These are phyloP conservation scores for Ustilago nuda DNA, from an alignment of 1,284 basidiomycete species.

Conservation along the genomic window DNA sequence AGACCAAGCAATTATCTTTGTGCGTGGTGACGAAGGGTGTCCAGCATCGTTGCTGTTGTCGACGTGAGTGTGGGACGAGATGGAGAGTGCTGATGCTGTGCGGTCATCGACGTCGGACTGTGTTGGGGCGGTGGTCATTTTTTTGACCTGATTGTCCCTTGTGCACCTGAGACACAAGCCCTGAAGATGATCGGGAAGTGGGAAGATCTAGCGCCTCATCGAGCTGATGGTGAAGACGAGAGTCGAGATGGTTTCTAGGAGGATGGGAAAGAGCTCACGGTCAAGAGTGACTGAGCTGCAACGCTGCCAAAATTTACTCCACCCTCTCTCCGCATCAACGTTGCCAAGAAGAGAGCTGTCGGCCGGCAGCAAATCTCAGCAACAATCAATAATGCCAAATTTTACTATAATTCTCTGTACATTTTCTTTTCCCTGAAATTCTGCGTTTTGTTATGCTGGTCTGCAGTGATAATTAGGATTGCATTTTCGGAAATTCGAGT, in stretches of 20 bases:
- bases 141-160: neutral
- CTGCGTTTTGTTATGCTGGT: neutral
- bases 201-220: too few relatives aligned
- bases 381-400: neutral
- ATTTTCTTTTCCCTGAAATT: neutral
- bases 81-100: slow-evolving; percentile 26
- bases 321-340: neutral
- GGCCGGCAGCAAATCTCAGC: neutral
- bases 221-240: too few relatives aligned
- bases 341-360: slow-evolving; percentile 1
- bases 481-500: neutral
- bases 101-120: slow-evolving; percentile 22
- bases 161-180: too few relatives aligned
- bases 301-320: neutral
- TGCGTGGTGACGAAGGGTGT: slow-evolving; percentile 10
- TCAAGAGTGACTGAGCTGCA: neutral
- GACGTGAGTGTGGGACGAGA: slow-evolving; percentile 39
- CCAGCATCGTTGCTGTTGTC: slow-evolving; percentile 16
- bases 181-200: too few relatives aligned
- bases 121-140: slow-evolving; percentile 18
- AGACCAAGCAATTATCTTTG: slow-evolving; percentile 20
- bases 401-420: neutral
- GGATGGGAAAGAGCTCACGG: neutral
- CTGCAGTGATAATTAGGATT: neutral
- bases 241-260: neutral